phyloP scores from a whole-genome alignment of 2,329 filamentous ascomycete genomes.

The Aspergillus pseudotamarii region DNA sequence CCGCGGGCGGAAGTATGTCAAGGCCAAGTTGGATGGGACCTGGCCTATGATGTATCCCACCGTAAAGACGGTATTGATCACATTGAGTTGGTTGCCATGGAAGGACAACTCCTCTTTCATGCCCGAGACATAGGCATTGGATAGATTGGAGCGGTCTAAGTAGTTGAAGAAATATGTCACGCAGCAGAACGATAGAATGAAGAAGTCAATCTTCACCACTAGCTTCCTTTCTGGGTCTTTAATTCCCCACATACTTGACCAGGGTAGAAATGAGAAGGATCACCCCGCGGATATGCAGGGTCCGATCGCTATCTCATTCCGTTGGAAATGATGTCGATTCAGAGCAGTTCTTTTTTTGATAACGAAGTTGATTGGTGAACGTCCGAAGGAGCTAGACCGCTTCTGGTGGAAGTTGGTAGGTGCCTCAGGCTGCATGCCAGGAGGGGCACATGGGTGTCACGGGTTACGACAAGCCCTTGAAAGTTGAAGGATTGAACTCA shows the following conservation, averaged over 20 bases:
- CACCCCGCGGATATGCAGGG: not conserved
- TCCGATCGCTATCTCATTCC: not conserved
- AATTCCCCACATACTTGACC: slow-evolving; percentile 8
- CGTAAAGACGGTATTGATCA: slow-evolving; percentile 29
- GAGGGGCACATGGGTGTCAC: not conserved
- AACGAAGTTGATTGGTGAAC: not conserved
- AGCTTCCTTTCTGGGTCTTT: slow-evolving; percentile 43
- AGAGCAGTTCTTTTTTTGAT: not conserved
- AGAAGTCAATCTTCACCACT: slow-evolving; percentile 55
- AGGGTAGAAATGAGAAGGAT: not conserved
- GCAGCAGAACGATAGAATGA: slow-evolving; percentile 50
- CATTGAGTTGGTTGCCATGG: slow-evolving; percentile 33
- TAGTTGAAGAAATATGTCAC: slow-evolving; percentile 53
- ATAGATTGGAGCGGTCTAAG: slow-evolving; percentile 51
- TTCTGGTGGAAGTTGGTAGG: not conserved
- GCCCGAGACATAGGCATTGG: slow-evolving; percentile 51
- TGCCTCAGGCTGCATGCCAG: not conserved
- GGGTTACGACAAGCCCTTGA: not conserved
- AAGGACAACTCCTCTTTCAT: slow-evolving; percentile 39
- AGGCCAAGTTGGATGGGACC: slow-evolving; percentile 27
- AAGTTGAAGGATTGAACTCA: not conserved
- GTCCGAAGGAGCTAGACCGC: not conserved
- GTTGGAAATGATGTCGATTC: not conserved
- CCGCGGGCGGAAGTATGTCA: slow-evolving; percentile 30
- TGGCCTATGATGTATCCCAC: slow-evolving; percentile 30